These are phyloP conservation scores for Geosmithia putterillii DNA, from an alignment of 2,329 filamentous ascomycete species.

Conservation along the genomic window DNA sequence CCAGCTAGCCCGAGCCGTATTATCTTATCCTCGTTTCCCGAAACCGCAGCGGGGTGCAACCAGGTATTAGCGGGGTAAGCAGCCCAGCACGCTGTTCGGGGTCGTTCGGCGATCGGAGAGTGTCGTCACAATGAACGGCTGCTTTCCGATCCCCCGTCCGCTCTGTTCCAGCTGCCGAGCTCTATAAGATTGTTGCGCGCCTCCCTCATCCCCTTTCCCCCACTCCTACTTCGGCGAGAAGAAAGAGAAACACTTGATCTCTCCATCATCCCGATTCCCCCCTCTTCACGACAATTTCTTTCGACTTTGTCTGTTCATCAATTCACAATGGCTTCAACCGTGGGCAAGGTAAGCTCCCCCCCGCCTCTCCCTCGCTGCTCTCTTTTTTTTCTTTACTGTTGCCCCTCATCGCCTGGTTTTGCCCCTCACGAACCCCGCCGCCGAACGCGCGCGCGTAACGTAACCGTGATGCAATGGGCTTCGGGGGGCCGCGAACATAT, in stretches of 20 bases:
- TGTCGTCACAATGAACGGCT: slow-evolving; percentile 3
- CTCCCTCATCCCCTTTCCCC: not conserved
- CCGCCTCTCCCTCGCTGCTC: not conserved
- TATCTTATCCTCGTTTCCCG: too few species aligned
- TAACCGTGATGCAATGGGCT: too few species aligned
- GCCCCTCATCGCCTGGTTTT: not conserved
- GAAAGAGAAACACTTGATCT: not conserved
- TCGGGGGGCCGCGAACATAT: too few species aligned
- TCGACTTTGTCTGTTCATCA: not conserved
- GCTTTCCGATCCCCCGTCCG: not conserved
- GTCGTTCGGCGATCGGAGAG: slow-evolving; percentile 4
- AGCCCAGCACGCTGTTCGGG: slow-evolving; percentile 2
- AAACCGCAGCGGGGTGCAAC: not conserved
- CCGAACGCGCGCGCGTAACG: not conserved
- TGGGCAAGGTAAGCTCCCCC: slow-evolving; percentile 30
- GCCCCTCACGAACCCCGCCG: not conserved
- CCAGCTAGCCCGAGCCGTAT: too few species aligned
- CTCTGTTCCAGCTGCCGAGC: not conserved
- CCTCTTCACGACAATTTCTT: not conserved
- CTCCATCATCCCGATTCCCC: not conserved
- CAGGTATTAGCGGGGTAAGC: not conserved
- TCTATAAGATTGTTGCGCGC: slow-evolving; percentile 5
- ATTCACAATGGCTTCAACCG: slow-evolving; percentile 34
- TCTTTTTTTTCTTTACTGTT: too few species aligned
- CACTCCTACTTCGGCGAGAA: not conserved